Percentiles rank a stretch among this genome's conserved stretches.
These are phyloP conservation scores for Rhizopogon vesiculosus DNA, from an alignment of 768 basidiomycete species.

Conservation along the genomic window DNA sequence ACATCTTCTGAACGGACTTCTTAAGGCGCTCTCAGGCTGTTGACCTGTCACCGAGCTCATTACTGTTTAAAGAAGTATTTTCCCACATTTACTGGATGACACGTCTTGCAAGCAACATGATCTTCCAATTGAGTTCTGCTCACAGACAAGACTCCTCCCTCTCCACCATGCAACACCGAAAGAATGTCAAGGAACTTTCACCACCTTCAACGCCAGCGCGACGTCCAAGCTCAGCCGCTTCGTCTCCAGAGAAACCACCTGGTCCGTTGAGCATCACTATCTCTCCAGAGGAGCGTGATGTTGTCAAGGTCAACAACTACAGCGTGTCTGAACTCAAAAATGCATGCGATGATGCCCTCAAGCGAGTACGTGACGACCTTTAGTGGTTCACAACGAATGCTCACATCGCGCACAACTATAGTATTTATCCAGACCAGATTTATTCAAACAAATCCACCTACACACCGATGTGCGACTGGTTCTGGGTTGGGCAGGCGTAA, in stretches of 20 bases:
- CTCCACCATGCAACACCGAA: slow-evolving; percentile 17
- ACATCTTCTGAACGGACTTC: neutral
- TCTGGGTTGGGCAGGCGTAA: slow-evolving; percentile 83
- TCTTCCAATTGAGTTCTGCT: neutral
- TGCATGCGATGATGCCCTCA: slow-evolving; percentile 83
- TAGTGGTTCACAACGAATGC: neutral
- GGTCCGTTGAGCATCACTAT: slow-evolving; percentile 50
- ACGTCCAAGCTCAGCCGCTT: slow-evolving; percentile 17
- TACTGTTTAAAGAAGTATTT: neutral
- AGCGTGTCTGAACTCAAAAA: slow-evolving; percentile 60
- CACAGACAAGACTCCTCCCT: slow-evolving; percentile 23
- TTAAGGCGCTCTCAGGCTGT: neutral
- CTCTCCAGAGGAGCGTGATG: slow-evolving; percentile 42
- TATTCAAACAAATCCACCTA: slow-evolving; percentile 82
- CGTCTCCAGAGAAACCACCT: slow-evolving; percentile 36
- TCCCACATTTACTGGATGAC: neutral
- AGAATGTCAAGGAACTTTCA: slow-evolving; percentile 8
- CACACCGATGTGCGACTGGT: slow-evolving; percentile 87
- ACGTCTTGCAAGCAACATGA: neutral
- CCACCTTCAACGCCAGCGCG: slow-evolving; percentile 13
- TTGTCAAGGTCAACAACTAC: slow-evolving; percentile 57
- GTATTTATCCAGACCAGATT: slow-evolving; percentile 74
- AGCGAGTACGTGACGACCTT: slow-evolving; percentile 54
- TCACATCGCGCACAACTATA: slow-evolving; percentile 26
- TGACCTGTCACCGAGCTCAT: neutral